Base-by-base conservation (phyloP, 768 basidiomycete species). In the Trametes gibbosa region DNA sequence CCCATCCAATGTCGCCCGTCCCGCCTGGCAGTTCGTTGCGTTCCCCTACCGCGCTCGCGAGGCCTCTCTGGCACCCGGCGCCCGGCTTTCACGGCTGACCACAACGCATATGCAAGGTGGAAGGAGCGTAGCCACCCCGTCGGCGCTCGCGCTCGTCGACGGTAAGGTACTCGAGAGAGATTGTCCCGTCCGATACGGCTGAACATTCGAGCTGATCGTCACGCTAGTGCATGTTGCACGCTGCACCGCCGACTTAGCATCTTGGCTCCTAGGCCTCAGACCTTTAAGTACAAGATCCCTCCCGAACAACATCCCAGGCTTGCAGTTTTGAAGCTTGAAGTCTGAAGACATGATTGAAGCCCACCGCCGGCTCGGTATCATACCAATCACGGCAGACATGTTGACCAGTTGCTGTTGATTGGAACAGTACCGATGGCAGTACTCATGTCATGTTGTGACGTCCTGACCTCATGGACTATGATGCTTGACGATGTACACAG, bases 161-260 rank as follows among this genome's bases (percentile, higher is more conserved):
- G 54, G 54, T 35, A 7, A 41, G 29, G n/a, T 19, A 16, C 8
- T 24, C 37, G 19, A 40, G 14, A 40, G 14, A 56, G 47, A 56
- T 49, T 39, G 9, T 42, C 37, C 17, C 27, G 54, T 56, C 55
- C 55, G 55, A 50, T 56, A 56, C 55, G 55, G 55, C 55, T 56
- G 39, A 56, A 56, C 35, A 14, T 48, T 41, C 19, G 55, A 17
- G 48, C 19, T 56, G 47, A 56, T 56, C 54, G 54, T 24, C 34
- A 37, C 23, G 17, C 17, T 46, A 2, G 21, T 13, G 7, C 24
- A 5, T 24, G n/a, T n/a, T 19, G 35, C 23, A 19, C 35, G 25
- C 21, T 48, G 55, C 25, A 48, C 23, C 37, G 46, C 55, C 47
- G 35, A n/a, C 17, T n/a, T 46, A 24, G 42, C 42, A 43, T 29